These are phyloP conservation scores for Wickerhamiella shivajii DNA, from an alignment of 805 yeast species.

Conservation along the genomic window DNA sequence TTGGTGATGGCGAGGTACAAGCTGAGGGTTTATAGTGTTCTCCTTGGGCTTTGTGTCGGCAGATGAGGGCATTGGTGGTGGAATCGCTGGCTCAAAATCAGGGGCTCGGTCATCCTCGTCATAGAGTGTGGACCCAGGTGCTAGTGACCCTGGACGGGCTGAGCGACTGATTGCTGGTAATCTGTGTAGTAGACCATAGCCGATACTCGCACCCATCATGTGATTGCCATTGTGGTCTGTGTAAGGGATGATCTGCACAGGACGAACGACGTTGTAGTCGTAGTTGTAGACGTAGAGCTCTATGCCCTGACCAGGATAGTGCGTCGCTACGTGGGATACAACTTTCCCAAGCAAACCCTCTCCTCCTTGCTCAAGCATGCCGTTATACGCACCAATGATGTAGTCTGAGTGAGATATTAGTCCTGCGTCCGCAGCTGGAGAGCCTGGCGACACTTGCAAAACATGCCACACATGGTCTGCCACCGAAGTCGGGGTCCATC, in stretches of 20 bases:
- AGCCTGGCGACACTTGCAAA: slow-evolving; percentile 49
- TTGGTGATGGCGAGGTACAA: not conserved
- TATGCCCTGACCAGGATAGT: slow-evolving; percentile 30
- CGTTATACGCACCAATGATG: slow-evolving; percentile 77
- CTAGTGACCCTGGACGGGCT: not conserved
- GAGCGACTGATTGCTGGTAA: slow-evolving; percentile 46
- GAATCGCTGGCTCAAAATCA: too few species aligned
- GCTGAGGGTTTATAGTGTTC: too few species aligned
- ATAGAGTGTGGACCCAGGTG: slow-evolving; percentile 17
- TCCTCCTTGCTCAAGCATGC: slow-evolving; percentile 74
- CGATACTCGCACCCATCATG: slow-evolving; percentile 84
- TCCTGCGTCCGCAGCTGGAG: slow-evolving; percentile 77
- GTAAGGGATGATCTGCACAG: slow-evolving; percentile 65
- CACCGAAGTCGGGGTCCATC: slow-evolving; percentile 60
- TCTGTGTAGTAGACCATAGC: slow-evolving; percentile 78
- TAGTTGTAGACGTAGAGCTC: slow-evolving; percentile 68
- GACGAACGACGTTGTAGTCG: slow-evolving; percentile 72
- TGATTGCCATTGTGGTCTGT: slow-evolving; percentile 75
- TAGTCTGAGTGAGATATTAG: slow-evolving; percentile 76
- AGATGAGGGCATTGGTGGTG: slow-evolving; percentile 3
- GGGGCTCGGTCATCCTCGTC: slow-evolving; percentile 11
- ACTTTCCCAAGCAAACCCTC: slow-evolving; percentile 63
- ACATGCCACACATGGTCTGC: slow-evolving; percentile 84
- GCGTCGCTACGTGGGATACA: slow-evolving; percentile 32
- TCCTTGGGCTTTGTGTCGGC: not conserved